Evolutionary conservation across 139 green algal genomes (phyloP), one percentile per base, ranked within the genome.

Genomic region (Asterochloris erici): DNA sequence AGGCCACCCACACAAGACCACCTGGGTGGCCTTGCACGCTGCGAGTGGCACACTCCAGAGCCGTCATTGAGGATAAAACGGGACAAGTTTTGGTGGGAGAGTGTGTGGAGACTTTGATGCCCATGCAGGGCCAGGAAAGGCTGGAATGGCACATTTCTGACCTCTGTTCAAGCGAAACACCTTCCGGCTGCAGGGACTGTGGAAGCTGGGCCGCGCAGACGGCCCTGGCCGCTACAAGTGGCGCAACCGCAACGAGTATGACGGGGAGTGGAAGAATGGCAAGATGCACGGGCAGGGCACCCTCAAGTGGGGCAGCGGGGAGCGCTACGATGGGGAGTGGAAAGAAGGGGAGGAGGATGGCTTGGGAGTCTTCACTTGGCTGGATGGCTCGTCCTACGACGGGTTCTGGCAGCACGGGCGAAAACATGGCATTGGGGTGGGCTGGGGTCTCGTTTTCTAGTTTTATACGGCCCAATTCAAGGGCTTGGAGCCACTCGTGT

Each of bases 271-370:
- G 94, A 64, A 83, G 60, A 85, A 64, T 13, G 95, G 95, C 24
- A 83, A 75, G 19, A 97, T 98, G 93, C 84, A 93, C 66, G 96
- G 96, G 28, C 87, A 92, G 64, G 96, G 96, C 76, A 98, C 93
- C 12, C 97, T 98, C 77, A 90, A 91, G n/a, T 98, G 95, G 95
- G 83, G 79, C n/a, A 92, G 81, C 76, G 94, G 88, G 0, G 94
- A 98, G 78, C 82, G 93, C 19, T 98, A 97, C 79, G 95, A 98
- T 76, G 95, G 95, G 9, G 90, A 96, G 73, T 98, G 93, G 92
- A 90, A 87, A 84, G 89, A 93, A 17, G 92, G 92, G 6, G 79
- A 84, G 28, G 91, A 96, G 82, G 85, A 96, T 21, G 94, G 94
- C 68, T 79, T 94, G 9, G 95, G 95, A 19, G 87, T 95, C 27